Percentiles rank a stretch among this genome's conserved stretches.
Evolutionary conservation across 306 rosid species (phyloP).

Genomic region (Castanea sativa): DNA sequence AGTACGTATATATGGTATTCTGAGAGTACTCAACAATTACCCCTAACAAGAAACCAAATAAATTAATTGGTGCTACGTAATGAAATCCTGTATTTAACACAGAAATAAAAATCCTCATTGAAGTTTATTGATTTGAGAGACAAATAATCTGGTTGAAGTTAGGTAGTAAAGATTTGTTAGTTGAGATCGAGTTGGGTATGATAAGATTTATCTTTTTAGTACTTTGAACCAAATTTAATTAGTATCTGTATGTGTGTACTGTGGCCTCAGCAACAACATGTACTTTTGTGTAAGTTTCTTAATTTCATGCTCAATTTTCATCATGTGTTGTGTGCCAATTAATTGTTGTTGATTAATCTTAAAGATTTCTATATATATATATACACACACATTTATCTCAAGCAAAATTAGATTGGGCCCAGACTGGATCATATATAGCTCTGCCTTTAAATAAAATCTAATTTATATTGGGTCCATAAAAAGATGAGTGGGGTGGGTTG

Average conservation of each 20-base stretch:
- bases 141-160: neutral
- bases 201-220: neutral
- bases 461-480: neutral
- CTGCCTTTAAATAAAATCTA: neutral
- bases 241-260: too few relatives aligned
- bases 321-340: neutral
- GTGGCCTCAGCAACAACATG: neutral
- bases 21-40: too few relatives aligned
- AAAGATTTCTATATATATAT: too few relatives aligned
- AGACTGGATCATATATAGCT: neutral
- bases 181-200: slow-evolving; percentile 7
- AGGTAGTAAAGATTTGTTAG: slow-evolving; percentile 17
- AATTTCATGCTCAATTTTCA: neutral
- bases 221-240: neutral
- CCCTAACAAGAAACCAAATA: too few relatives aligned
- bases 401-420: neutral
- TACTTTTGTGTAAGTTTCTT: neutral
- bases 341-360: too few relatives aligned
- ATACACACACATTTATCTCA: neutral
- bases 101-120: too few relatives aligned
- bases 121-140: too few relatives aligned
- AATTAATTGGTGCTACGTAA: too few relatives aligned
- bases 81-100: too few relatives aligned
- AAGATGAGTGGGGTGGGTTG: too few relatives aligned
- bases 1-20: too few relatives aligned